Evolutionary conservation across 768 basidiomycete genomes (phyloP).

Genomic region (Podaxis rugospora): DNA sequence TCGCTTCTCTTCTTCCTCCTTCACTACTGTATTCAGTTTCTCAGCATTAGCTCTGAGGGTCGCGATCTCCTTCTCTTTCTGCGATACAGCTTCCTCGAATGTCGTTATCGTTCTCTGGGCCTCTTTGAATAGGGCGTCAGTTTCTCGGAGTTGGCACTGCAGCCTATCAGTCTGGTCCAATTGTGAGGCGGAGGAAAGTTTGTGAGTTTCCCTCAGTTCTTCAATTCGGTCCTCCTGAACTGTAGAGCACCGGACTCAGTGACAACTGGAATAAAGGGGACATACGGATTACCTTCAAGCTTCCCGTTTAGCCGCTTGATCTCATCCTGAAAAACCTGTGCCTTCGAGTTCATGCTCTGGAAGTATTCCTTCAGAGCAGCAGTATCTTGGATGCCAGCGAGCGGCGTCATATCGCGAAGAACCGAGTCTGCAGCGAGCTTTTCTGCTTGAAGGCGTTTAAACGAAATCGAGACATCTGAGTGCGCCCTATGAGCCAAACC

Average conservation of each 20-base stretch:
- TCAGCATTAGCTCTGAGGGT: conserved; percentile 62
- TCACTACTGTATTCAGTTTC: conserved; percentile 55
- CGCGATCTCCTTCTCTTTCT: conserved; percentile 51
- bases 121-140: conserved; percentile 64
- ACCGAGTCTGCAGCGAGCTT: conserved; percentile 64
- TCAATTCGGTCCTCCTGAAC: conserved; percentile 83
- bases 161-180: conserved; percentile 70
- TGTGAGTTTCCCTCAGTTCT: conserved; percentile 82
- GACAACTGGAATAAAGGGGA: background rate
- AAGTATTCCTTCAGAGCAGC: conserved; percentile 73
- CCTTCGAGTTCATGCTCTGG: conserved; percentile 57
- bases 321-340: conserved; percentile 72
- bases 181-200: conserved; percentile 75
- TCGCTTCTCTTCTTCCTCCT: conserved; percentile 97
- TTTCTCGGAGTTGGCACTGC: conserved; percentile 61
- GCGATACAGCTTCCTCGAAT: conserved; percentile 45
- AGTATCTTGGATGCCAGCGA: conserved; percentile 60
- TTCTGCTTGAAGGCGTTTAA: conserved; percentile 71
- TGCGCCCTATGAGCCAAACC: background rate
- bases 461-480: conserved; percentile 76
- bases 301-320: conserved; percentile 70
- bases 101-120: conserved; percentile 44
- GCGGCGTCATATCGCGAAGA: conserved; percentile 65
- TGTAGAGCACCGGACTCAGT: conserved; percentile 23
- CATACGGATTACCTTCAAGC: conserved; percentile 56